Evolutionary conservation across 225 moss, liverwort and hornwort genomes (phyloP).

Genomic region (Pseudoscleropodium purum): DNA sequence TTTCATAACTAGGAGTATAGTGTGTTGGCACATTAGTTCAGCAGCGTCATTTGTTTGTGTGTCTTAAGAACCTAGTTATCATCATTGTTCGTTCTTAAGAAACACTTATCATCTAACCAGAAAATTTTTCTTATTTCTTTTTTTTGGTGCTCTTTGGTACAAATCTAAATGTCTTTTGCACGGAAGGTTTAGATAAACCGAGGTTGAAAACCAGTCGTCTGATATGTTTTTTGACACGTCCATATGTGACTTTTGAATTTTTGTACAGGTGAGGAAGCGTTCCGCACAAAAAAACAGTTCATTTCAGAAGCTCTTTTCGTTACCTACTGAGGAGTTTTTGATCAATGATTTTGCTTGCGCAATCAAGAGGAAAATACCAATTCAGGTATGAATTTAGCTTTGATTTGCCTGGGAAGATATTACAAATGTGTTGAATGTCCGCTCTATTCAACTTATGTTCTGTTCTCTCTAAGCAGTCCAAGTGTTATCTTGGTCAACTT

Average conservation of each 20-base stretch:
- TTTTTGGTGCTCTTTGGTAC: neutral
- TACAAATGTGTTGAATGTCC: neutral
- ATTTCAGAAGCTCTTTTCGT: slow-evolving; percentile 71
- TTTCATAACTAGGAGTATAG: neutral
- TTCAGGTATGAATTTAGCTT: slow-evolving; percentile 38
- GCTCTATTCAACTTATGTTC: neutral
- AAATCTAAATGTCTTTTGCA: neutral
- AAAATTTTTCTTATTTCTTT: neutral
- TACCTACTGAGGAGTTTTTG: slow-evolving; percentile 75
- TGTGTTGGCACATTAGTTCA: neutral
- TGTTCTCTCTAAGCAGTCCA: neutral
- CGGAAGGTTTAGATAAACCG: neutral
- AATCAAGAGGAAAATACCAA: slow-evolving; percentile 79
- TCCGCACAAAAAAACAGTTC: slow-evolving; percentile 60
- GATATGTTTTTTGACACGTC: neutral
- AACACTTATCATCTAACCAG: neutral
- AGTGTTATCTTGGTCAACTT: neutral
- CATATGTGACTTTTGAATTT: neutral
- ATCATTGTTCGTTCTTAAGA: neutral
- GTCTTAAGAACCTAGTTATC: neutral
- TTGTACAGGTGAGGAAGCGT: slow-evolving; percentile 51
- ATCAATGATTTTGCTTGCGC: slow-evolving; percentile 91
- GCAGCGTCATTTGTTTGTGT: neutral
- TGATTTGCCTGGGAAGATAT: neutral
- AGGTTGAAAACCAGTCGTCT: neutral